phyloP scores from a whole-genome alignment of 257 asterid species.

The Solanum sparsipilum region DNA sequence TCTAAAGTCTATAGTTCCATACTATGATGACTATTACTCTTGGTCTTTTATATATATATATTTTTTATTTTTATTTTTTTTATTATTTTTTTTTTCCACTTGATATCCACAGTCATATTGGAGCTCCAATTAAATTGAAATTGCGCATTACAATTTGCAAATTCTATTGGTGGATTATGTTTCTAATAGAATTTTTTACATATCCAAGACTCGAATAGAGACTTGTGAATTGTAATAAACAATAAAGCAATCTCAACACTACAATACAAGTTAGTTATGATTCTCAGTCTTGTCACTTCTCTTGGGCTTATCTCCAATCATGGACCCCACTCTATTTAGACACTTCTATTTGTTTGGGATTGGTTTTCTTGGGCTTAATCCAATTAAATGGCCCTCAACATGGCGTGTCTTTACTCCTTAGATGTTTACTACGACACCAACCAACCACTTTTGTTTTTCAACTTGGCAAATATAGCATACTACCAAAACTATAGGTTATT shows the following conservation, averaged over 20 bases:
- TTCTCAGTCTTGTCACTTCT: constrained; percentile 3
- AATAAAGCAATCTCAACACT: too few species aligned
- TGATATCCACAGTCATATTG: too few species aligned
- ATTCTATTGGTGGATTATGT: not conserved
- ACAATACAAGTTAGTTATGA: too few species aligned
- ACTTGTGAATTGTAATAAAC: too few species aligned
- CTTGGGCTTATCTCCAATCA: not conserved
- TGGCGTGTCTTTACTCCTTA: not conserved
- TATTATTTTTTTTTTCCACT: too few species aligned
- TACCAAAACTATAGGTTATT: not conserved
- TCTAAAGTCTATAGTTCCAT: not conserved
- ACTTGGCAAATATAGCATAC: not conserved
- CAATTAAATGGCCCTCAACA: not conserved
- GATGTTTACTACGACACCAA: not conserved
- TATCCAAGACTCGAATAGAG: too few species aligned
- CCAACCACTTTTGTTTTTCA: not conserved
- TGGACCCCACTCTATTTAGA: not conserved
- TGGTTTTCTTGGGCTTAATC: not conserved
- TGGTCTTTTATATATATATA: too few species aligned
- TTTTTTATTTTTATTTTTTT: too few species aligned
- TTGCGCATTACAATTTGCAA: too few species aligned
- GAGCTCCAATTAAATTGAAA: too few species aligned
- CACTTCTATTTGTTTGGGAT: not conserved
- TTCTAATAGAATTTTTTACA: too few species aligned
- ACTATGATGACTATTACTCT: not conserved